Evolutionary conservation across 2,329 filamentous ascomycete genomes (phyloP).

Genomic region (Cladosporium sp.): DNA sequence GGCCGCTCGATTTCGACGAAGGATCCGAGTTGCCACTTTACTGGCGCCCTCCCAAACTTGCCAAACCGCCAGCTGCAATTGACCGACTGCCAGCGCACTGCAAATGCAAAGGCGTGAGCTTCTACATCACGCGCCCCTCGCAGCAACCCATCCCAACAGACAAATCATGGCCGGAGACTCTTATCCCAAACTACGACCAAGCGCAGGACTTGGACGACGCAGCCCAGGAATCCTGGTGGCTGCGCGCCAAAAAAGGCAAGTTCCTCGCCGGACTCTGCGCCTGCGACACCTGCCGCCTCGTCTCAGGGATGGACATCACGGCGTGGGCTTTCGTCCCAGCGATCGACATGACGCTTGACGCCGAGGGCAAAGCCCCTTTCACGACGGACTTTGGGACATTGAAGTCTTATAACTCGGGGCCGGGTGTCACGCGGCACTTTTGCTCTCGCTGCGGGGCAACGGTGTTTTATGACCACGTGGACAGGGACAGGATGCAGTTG

Average conservation of each 20-base stretch:
- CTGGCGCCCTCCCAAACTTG: slow-evolving; percentile 14
- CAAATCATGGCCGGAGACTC: slow-evolving; percentile 50
- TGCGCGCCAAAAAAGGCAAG: slow-evolving; percentile 42
- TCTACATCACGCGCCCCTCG: slow-evolving; percentile 53
- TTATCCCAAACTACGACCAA: slow-evolving; percentile 42
- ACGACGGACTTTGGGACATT: slow-evolving; percentile 39
- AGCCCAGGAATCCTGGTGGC: slow-evolving; percentile 53
- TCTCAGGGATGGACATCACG: slow-evolving; percentile 57
- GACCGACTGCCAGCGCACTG: slow-evolving; percentile 41
- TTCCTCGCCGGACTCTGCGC: slow-evolving; percentile 57
- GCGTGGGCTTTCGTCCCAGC: slow-evolving; percentile 60
- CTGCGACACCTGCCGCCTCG: slow-evolving; percentile 56
- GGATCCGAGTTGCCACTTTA: slow-evolving; percentile 18
- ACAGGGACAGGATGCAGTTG: slow-evolving; percentile 42
- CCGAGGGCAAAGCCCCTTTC: slow-evolving; percentile 20
- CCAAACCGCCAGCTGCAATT: not conserved
- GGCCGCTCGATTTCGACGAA: slow-evolving; percentile 18
- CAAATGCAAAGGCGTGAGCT: slow-evolving; percentile 50
- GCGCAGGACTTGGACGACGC: slow-evolving; percentile 34
- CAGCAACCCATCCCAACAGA: slow-evolving; percentile 38
- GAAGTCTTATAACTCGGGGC: slow-evolving; percentile 49
- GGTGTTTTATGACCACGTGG: slow-evolving; percentile 55
- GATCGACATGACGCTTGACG: slow-evolving; percentile 46
- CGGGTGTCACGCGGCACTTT: slow-evolving; percentile 53
- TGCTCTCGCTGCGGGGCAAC: slow-evolving; percentile 58